phyloP scores from a whole-genome alignment of 805 yeast genomes.

The Saccharomycopsis sp. region DNA sequence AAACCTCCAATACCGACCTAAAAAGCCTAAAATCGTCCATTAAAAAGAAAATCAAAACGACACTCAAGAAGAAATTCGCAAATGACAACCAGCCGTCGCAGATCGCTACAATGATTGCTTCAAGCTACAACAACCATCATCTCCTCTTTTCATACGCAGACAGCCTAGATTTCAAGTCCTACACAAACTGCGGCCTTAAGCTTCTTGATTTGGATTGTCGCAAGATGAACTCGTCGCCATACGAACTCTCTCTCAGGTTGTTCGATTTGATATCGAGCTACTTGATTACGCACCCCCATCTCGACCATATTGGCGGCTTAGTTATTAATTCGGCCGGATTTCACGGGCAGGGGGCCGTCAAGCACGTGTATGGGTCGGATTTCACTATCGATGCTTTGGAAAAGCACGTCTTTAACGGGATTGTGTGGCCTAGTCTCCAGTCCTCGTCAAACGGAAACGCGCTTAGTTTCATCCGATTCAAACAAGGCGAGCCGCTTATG shows the following conservation, averaged over 20 bases:
- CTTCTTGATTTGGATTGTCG: slow-evolving; percentile 25
- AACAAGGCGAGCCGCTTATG: background rate
- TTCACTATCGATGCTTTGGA: slow-evolving; percentile 48
- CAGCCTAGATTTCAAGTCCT: slow-evolving; percentile 26
- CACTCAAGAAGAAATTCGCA: no score
- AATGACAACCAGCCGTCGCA: background rate
- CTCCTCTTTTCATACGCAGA: slow-evolving; percentile 31
- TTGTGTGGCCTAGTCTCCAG: slow-evolving; percentile 69
- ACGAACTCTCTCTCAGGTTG: slow-evolving; percentile 29
- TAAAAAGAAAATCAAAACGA: no score
- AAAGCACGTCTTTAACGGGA: slow-evolving; percentile 60
- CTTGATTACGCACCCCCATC: slow-evolving; percentile 73
- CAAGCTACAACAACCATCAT: slow-evolving; percentile 7
- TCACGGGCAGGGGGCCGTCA: slow-evolving; percentile 28
- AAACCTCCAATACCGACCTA: no score
- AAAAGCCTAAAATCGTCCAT: no score
- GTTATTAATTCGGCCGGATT: slow-evolving; percentile 65
- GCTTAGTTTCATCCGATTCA: slow-evolving; percentile 23
- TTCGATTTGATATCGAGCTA: slow-evolving; percentile 36
- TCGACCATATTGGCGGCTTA: slow-evolving; percentile 71
- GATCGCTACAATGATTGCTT: slow-evolving; percentile 9
- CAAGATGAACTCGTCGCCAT: slow-evolving; percentile 23
- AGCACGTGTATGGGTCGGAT: slow-evolving; percentile 46
- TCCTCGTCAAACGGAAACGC: slow-evolving; percentile 27
- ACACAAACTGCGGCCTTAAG: slow-evolving; percentile 27